These are phyloP conservation scores for Fusarium sp. DNA, from an alignment of 2,329 filamentous ascomycete species.

Conservation along the genomic window DNA sequence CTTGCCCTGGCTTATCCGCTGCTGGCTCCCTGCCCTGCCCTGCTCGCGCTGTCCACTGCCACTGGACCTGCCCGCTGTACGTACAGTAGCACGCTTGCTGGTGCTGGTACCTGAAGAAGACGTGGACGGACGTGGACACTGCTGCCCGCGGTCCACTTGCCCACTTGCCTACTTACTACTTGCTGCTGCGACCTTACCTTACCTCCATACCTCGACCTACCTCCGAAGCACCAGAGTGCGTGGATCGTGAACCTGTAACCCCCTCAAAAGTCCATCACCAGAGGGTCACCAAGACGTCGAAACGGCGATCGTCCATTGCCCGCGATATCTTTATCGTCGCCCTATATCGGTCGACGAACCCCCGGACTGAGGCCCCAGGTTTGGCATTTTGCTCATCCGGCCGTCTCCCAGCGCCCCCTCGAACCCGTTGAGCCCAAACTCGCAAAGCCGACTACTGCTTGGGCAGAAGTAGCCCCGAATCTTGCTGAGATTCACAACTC, in stretches of 20 bases:
- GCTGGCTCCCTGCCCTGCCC: slow-evolving; percentile 26
- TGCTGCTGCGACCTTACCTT: slow-evolving; percentile 23
- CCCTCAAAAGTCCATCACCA: slow-evolving; percentile 37
- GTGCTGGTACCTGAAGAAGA: slow-evolving; percentile 18
- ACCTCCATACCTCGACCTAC: slow-evolving; percentile 26
- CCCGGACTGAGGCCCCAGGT: slow-evolving; percentile 29
- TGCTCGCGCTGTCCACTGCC: slow-evolving; percentile 18
- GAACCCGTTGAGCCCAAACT: slow-evolving; percentile 38
- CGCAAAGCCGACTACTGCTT: slow-evolving; percentile 40
- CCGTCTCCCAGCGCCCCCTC: slow-evolving; percentile 32
- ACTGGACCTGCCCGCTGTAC: slow-evolving; percentile 7
- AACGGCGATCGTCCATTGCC: slow-evolving; percentile 40
- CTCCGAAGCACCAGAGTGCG: slow-evolving; percentile 33
- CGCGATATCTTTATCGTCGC: slow-evolving; percentile 19
- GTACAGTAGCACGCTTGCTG: slow-evolving; percentile 1
- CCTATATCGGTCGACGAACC: slow-evolving; percentile 28
- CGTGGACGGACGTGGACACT: slow-evolving; percentile 21
- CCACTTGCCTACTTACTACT: background rate
- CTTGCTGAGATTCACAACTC: slow-evolving; percentile 18
- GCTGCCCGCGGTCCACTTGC: background rate
- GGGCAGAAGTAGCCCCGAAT: slow-evolving; percentile 29
- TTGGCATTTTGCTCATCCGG: slow-evolving; percentile 32
- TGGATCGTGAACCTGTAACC: slow-evolving; percentile 47
- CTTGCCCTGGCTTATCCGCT: slow-evolving; percentile 28
- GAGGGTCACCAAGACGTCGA: slow-evolving; percentile 36